These are phyloP conservation scores for Cladophialophora carrionii DNA, from an alignment of 2,329 filamentous ascomycete species.

Conservation along the genomic window DNA sequence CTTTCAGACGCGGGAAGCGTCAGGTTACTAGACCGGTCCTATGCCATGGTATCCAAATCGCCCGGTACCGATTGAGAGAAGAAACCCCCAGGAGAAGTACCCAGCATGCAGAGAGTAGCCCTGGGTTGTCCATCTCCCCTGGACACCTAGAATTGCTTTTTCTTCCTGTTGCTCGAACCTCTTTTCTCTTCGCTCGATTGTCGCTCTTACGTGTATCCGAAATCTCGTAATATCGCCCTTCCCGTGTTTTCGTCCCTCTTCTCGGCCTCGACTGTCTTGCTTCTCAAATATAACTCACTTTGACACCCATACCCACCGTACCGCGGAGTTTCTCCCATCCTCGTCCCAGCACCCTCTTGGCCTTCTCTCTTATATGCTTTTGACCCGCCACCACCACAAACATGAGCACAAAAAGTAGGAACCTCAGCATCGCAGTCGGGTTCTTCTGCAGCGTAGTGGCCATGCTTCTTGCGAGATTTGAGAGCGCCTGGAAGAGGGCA, in stretches of 20 bases:
- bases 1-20: neutral
- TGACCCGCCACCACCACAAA: constrained; percentile 76
- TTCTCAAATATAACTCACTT: constrained; percentile 81
- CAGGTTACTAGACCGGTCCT: neutral
- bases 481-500: constrained; percentile 52
- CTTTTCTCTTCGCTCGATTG: neutral
- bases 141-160: neutral
- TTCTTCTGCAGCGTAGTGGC: constrained; percentile 57
- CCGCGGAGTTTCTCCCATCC: constrained; percentile 80
- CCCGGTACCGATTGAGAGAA: neutral
- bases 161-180: neutral
- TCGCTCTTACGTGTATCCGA: neutral
- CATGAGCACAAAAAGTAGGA: constrained; percentile 77
- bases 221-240: neutral
- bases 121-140: neutral
- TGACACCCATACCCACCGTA: constrained; percentile 94
- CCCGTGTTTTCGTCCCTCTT: neutral
- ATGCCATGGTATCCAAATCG: neutral
- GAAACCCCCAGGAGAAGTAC: neutral
- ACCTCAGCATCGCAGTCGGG: constrained; percentile 60
- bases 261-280: neutral
- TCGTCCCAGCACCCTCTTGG: constrained; percentile 68
- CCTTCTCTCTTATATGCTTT: constrained; percentile 71
- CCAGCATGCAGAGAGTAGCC: neutral
- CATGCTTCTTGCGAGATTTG: constrained; percentile 56